Percentiles rank a stretch among this genome's conserved stretches.
Evolutionary conservation across 345 rosid species (phyloP).

Genomic region (Eucalyptus pauciflora): DNA sequence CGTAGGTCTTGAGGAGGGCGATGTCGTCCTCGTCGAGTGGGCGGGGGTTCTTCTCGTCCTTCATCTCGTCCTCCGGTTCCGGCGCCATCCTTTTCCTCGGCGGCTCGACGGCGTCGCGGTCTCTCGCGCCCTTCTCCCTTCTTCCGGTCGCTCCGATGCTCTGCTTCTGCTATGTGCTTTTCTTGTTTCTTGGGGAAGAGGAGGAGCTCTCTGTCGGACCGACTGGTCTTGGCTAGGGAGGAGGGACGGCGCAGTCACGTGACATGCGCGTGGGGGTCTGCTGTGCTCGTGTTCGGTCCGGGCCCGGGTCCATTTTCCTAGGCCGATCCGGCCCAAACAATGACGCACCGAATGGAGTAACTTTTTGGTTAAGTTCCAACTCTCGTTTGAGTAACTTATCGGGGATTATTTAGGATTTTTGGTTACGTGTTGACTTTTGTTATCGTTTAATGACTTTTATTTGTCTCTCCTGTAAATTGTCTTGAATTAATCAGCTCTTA

Average conservation of each 20-base stretch:
- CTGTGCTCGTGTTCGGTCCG: not conserved
- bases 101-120: not conserved
- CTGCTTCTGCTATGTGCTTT: not conserved
- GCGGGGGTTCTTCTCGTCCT: slow-evolving; percentile 85
- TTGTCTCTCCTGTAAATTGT: not conserved
- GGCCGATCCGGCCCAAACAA: not conserved
- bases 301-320: not conserved
- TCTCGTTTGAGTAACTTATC: not conserved
- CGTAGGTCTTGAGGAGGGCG: slow-evolving; percentile 92
- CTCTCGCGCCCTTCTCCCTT: not conserved
- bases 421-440: not conserved
- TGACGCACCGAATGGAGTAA: not conserved
- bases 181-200: not conserved
- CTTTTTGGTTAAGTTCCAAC: not conserved
- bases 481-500: accelerated
- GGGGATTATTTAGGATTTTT: not conserved
- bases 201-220: not conserved
- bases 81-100: slow-evolving; percentile 12
- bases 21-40: slow-evolving; percentile 91
- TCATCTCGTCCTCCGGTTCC: slow-evolving; percentile 42
- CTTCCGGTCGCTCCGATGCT: not conserved
- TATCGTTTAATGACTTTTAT: not conserved
- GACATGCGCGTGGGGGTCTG: not conserved
- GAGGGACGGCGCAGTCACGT: not conserved
- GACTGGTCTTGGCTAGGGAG: not conserved